Conservation (phyloP, 768 basidiomycete species). For the Tylopilus vinaceipallidus region DNA sequence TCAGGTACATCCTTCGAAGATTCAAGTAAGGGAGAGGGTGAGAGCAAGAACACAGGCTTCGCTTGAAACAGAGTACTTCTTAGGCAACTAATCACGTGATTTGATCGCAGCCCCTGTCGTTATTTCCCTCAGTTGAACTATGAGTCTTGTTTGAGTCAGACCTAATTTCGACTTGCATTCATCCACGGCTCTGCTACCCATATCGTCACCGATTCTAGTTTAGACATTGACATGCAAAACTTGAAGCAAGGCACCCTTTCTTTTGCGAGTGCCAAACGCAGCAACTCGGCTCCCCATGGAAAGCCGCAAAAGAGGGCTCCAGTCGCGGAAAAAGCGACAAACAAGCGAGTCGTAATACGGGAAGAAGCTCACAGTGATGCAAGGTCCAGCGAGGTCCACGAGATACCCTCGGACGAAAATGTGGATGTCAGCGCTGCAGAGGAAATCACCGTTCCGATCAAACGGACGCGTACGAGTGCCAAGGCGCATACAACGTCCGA, state of each 20-base stretch:
- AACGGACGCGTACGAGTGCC: conserved; percentile 28
- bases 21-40: too few relatives aligned
- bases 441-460: conserved; percentile 14
- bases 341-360: not conserved
- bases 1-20: too few relatives aligned
- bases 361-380: not conserved
- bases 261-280: conserved; percentile 48
- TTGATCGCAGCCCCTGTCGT: too few relatives aligned
- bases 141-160: too few relatives aligned
- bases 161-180: too few relatives aligned
- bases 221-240: conserved; percentile 6
- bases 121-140: too few relatives aligned
- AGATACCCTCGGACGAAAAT: conserved; percentile 25
- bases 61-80: too few relatives aligned
- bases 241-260: conserved; percentile 46
- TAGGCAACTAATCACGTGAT: too few relatives aligned
- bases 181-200: not conserved
- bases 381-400: conserved; percentile 1
- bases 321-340: conserved; percentile 7
- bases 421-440: conserved; percentile 3
- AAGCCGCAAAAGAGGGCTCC: conserved; percentile 18
- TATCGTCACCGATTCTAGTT: not conserved
- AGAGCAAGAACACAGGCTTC: too few relatives aligned
- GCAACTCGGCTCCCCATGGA: conserved; percentile 24
- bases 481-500: conserved; percentile 11